Conservation (phyloP, 1,139 yeast genomes). For the Spencermartinsiella ligniputridi region DNA sequence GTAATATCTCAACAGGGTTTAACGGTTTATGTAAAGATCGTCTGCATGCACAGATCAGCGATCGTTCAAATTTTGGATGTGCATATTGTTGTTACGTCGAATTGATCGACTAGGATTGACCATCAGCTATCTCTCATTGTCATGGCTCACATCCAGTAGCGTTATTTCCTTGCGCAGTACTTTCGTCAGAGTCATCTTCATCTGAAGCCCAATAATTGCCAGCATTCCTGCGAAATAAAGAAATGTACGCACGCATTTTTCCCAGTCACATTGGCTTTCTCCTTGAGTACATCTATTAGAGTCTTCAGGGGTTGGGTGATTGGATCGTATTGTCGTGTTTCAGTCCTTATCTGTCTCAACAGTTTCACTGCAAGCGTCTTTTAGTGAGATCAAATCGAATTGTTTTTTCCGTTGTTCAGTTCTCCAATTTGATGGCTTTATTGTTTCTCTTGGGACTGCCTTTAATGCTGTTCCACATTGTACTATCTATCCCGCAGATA, state of each 20-base stretch:
- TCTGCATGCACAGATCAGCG: too few species aligned
- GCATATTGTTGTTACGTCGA: too few species aligned
- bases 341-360: background rate
- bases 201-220: constrained; percentile 15
- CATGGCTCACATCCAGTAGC: too few species aligned
- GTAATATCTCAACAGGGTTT: too few species aligned
- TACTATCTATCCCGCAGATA: too few species aligned
- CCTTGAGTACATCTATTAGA: constrained; percentile 10
- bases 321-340: constrained; percentile 4
- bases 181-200: too few species aligned
- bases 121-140: too few species aligned
- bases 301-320: constrained; percentile 5
- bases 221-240: constrained; percentile 18
- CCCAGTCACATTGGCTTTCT: constrained; percentile 9
- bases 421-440: constrained; percentile 12
- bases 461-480: constrained; percentile 16
- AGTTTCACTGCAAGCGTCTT: constrained; percentile 17
- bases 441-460: constrained; percentile 8
- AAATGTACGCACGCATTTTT: constrained; percentile 15
- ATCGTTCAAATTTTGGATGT: too few species aligned
- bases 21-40: too few species aligned
- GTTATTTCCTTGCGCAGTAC: too few species aligned
- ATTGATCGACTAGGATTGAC: too few species aligned
- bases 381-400: too few species aligned
- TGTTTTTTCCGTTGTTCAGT: constrained; percentile 15